Base-by-base conservation (phyloP, 495 filamentous ascomycete species). In the Xylaria palmicola region DNA sequence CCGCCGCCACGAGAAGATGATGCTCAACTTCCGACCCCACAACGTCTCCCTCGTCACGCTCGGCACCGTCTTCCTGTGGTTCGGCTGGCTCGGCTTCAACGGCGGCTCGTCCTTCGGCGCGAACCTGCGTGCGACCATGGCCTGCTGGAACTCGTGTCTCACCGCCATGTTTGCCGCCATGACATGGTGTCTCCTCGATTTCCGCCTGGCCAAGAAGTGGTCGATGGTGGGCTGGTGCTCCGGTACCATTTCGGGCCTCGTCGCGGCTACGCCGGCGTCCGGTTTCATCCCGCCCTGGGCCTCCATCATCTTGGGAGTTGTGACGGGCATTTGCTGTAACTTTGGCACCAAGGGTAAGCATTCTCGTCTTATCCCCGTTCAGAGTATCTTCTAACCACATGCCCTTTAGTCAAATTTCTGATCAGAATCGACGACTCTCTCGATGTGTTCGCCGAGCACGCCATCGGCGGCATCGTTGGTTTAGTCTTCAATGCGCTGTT, bases 181-280 rank as follows among this genome's bases (percentile, higher is more conserved):
- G 65, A 88, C 91, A 39, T 98, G 94, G 94, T 90, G 91, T 66
- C 71, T 98, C 45, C 90, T 97, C 69, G 94, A 98, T 82, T 98
- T 86, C 85, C 86, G 94, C 47, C 81, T 98, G 48, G 94, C 94
- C 29, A 87, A 86, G 73, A 98, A 98, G 81, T 98, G 94, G 94
- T 97, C 93, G 0, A 96, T 98, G 88, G 94, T 98, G 71, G 94
- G 94, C 58, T 97, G 94, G 91, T 98, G 94, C 77, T 98, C 94
- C 22, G 94, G 94, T 51, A 86, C 88, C 64, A 95, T 95, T 70
- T 94, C 90, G 1, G 91, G 91, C 43, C 85, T 95, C 39, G 94
- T 98, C 29, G 91, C 91, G 52, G 91, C 91, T 15, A 95, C 91
- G 17, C 91, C 91, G 3, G 91, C 91, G 10, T 92, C 90, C 19